phyloP scores from a whole-genome alignment of 305 asterid genomes.

The Solanum hybrid region DNA sequence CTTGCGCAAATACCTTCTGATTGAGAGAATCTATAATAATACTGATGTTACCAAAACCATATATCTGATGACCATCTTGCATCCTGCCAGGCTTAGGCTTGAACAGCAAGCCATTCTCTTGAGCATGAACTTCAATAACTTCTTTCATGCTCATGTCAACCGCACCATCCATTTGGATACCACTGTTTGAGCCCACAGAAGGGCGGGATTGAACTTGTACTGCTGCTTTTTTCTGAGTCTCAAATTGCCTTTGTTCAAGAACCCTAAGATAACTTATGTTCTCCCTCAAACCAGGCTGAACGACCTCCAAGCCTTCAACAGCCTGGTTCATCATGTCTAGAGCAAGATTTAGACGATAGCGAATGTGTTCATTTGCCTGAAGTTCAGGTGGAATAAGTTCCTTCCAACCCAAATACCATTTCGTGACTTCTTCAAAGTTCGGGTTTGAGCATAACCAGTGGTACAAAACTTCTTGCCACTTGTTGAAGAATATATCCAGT shows the following conservation, averaged over 20 bases:
- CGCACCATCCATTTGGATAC: conserved; percentile 45
- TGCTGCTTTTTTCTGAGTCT: conserved; percentile 69
- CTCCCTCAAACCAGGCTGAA: conserved; percentile 76
- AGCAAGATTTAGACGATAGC: conserved; percentile 52
- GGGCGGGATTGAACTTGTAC: conserved; percentile 59
- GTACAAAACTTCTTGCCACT: conserved; percentile 65
- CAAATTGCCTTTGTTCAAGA: conserved; percentile 77
- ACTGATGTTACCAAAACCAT: conserved; percentile 76
- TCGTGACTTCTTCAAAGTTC: conserved; percentile 36
- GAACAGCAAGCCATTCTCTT: conserved; percentile 66
- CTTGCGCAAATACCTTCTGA: conserved; percentile 72
- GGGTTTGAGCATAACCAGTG: conserved; percentile 43
- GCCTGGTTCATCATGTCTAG: conserved; percentile 90
- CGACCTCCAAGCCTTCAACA: conserved; percentile 81
- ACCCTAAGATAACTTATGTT: conserved; percentile 62
- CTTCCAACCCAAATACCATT: conserved; percentile 48
- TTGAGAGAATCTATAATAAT: conserved; percentile 65
- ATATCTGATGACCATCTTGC: conserved; percentile 89
- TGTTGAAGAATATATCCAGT: conserved; percentile 53
- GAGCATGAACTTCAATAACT: conserved; percentile 71
- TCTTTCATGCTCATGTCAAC: conserved; percentile 75
- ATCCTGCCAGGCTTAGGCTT: conserved; percentile 84
- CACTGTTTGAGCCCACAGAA: conserved; percentile 29
- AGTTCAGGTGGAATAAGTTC: conserved; percentile 52
- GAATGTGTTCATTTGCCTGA: conserved; percentile 58